Base-by-base conservation (phyloP, 768 basidiomycete genomes). In the Pluteus cervinus region DNA sequence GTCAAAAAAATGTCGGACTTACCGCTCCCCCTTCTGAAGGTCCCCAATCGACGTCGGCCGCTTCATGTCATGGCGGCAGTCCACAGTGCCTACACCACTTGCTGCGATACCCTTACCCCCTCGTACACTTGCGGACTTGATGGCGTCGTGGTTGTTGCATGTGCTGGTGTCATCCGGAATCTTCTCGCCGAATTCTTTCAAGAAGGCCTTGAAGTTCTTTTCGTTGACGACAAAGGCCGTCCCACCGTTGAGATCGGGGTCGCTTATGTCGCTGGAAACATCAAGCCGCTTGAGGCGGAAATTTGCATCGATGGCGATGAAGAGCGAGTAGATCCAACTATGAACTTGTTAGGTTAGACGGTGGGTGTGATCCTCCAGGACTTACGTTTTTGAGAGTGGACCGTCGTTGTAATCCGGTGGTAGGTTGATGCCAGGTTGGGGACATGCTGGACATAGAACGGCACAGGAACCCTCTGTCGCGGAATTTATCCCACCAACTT, bases 391-490 rank as follows among this genome's bases (percentile, higher is more conserved):
- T 20, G 16, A 20, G 9, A n/a, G 6, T 18, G 40, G 23, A 4
- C 29, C 49, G 3, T 42, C 28, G 10, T 37, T 24, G 43, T 45
- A 54, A 8, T 49, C 21, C 1, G 32, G 32, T 0, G 52, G 54
- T 4, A 55, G 29, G 32, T 56, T 54, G 5, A 35, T 45, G 1
- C 48, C 53, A 0, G 55, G 55, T 3, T 56, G 53, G 1, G 49
- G 55, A 23, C 53, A 57, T 0, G 54, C 54, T 4, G 53, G 51
- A 28, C 54, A 57, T 3, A 37, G 3, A 1, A 54, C 30, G 1
- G 41, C 43, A 26, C 46, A 50, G 3, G 36, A 42, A 1, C 56
- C 55, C 3, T 42, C 33, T n/a, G 22, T 10, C 1, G 51, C 46
- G 1, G 6, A 5, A 15, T 15, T 24, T 12, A 51, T 18, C 1